Evolutionary conservation across 208 protist genomes (phyloP).

Genomic region (Acanthamoeba divionensis): DNA sequence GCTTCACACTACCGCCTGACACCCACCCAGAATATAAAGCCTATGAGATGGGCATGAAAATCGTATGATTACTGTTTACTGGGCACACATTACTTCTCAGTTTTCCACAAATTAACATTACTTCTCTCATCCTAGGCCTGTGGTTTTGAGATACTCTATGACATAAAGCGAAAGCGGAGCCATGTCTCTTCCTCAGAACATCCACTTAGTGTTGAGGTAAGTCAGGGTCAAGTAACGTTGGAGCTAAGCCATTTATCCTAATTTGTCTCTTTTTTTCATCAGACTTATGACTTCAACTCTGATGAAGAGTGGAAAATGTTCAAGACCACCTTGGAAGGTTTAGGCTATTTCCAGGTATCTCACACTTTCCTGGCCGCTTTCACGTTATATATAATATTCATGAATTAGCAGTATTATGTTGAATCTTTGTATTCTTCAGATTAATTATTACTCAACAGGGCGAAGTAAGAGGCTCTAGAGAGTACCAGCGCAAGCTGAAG

Average conservation of each 20-base stretch:
- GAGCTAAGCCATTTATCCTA: background rate
- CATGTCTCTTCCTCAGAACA: background rate
- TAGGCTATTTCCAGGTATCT: slow-evolving; percentile 24
- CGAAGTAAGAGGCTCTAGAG: background rate
- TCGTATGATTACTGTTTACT: slow-evolving; percentile 16
- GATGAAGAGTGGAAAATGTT: slow-evolving; percentile 18
- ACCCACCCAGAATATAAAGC: background rate
- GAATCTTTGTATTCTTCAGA: background rate
- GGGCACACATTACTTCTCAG: background rate
- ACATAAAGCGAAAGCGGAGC: background rate
- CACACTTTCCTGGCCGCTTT: background rate
- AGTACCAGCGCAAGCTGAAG: slow-evolving; percentile 1
- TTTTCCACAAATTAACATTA: background rate
- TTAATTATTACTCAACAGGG: background rate
- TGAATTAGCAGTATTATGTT: too few species aligned
- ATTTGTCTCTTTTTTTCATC: background rate
- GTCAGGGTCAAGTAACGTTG: background rate
- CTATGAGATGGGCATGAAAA: slow-evolving; percentile 13
- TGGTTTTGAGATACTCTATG: slow-evolving; percentile 39
- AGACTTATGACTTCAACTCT: background rate
- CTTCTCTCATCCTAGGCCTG: background rate
- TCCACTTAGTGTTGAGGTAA: background rate
- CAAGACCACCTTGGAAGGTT: background rate
- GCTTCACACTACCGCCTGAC: background rate
- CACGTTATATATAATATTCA: background rate